Evolutionary conservation across 2,329 filamentous ascomycete genomes (phyloP), one percentile per base, ranked within the genome.

Genomic region (Aspergillus sp.): DNA sequence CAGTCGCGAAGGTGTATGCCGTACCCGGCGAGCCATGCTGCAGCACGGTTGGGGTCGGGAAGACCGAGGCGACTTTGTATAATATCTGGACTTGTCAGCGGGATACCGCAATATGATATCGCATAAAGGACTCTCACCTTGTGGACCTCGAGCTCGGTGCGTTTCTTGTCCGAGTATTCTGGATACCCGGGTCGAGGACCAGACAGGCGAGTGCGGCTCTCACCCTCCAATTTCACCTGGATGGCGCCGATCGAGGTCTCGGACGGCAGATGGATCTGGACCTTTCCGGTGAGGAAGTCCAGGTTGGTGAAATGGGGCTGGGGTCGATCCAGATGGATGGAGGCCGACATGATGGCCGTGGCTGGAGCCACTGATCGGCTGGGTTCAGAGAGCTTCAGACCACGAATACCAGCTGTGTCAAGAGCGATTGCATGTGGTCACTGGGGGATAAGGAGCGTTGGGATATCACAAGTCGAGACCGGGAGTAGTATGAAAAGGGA

Each of bases 201-300:
- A 2, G 57, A 53, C 11, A 69, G 53, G 25, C 64, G 52, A 15
- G 65, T 66, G 22, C 58, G 59, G 45, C 64, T 68, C 42, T 69
- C 66, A 14, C 64, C 66, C 40, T 69, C 66, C 16, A 69, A 46
- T 44, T 69, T 69, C 29, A 69, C 66, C 26, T 60, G 60, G 24
- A 69, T 64, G 4, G 56, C 57, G 25, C 60, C 57, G 31, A 69
- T 60, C 5, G 64, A 48, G 8, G 66, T 55, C 45, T 67, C 62
- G 1, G 52, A 53, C 1, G 50, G 46, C 5, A 69, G 51, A 30
- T 54, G 47, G 26, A 69, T 47, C n/a, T 66, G 44, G 13, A 67
- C 63, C 26, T 51, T 64, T 17, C 66, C 66, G 2, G 58, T 57
- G 15, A 69, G 52, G 32, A 58, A 59, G 42, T 69, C 66, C 30